phyloP scores from a whole-genome alignment of 495 filamentous ascomycete species.

The Acidiella bohemica region DNA sequence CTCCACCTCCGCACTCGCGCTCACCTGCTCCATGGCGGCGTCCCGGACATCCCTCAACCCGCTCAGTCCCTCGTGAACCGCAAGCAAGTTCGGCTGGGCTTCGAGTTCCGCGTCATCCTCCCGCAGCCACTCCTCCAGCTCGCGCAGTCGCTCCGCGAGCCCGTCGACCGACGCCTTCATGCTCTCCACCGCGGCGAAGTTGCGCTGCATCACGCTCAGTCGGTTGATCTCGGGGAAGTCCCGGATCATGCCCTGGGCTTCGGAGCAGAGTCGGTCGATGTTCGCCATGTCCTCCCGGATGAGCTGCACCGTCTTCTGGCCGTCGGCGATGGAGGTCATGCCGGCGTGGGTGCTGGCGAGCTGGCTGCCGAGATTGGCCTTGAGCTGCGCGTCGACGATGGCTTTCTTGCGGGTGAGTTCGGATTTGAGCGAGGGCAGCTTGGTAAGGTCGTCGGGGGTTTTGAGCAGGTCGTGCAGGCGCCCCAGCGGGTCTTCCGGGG shows the following conservation, averaged over 20 bases:
- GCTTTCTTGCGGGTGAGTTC: slow-evolving; percentile 93
- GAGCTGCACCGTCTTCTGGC: slow-evolving; percentile 69
- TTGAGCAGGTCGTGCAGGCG: slow-evolving; percentile 59
- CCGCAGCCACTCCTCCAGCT: slow-evolving; percentile 58
- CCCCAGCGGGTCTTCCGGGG: slow-evolving; percentile 40
- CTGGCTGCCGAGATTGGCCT: slow-evolving; percentile 74
- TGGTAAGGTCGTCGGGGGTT: slow-evolving; percentile 80
- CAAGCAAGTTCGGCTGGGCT: slow-evolving; percentile 82
- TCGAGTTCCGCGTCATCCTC: slow-evolving; percentile 76
- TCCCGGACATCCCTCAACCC: slow-evolving; percentile 84
- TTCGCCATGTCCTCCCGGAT: slow-evolving; percentile 97
- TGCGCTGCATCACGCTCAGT: slow-evolving; percentile 82
- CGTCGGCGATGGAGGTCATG: slow-evolving; percentile 73
- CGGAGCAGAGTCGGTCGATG: slow-evolving; percentile 93
- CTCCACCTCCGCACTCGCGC: slow-evolving; percentile 19
- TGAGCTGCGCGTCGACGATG: slow-evolving; percentile 77
- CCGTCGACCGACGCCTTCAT: slow-evolving; percentile 83
- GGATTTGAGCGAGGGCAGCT: slow-evolving; percentile 74
- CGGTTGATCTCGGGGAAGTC: slow-evolving; percentile 96
- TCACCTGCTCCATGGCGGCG: slow-evolving; percentile 78
- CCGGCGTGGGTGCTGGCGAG: slow-evolving; percentile 83
- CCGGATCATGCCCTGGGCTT: slow-evolving; percentile 87
- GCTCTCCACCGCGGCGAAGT: slow-evolving; percentile 79
- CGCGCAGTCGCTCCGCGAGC: slow-evolving; percentile 61
- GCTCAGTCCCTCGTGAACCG: slow-evolving; percentile 81